Evolutionary conservation across 805 yeast species (phyloP), one percentile per base, ranked within the genome.

Genomic region (Ogataea angusta): DNA sequence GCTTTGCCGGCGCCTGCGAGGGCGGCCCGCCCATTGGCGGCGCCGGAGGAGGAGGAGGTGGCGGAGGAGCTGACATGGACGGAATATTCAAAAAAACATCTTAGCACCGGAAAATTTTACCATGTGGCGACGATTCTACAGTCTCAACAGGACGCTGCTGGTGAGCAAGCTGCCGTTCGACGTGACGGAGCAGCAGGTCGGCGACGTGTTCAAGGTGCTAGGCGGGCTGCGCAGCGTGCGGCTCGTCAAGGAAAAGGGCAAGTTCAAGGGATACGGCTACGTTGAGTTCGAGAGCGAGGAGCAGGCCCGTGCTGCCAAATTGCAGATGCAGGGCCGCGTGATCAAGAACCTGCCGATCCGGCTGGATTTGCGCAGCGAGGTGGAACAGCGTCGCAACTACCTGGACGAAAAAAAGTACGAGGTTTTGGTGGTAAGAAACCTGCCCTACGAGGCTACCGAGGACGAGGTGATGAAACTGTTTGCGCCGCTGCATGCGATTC

Each of bases 21-120:
- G 38, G 24, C 6, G 35, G 19, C 12, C 40, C 37, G 12, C 60
- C 63, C 10, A 60, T 52, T 17, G 59, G 47, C 8, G 69, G 64
- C 4, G 75, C 69, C 10, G 78, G 76, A 21, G 59, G 66, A 3
- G 66, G 66, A 6, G 64, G 64, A 3, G 80, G 79, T 29, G 41
- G 40, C 22, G 82, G 80, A 6, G 82, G 80, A 3, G 81, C 78
- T 4, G 37, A 21, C 40, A 35, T 35, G 34, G 29, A 35, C 31
- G 34, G 29, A 10, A 17, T 30, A 15, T 15, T 17, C 14, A 21
- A 19, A 40, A 38, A 38, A 33, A 32, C 37, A 32, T 38, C 40
- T 40, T 15, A 26, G 33, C 44, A 34, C 44, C 32, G 33, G 17
- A 33, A 38, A 38, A 30, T 24, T 27, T 38, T 38, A 31, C 28